Conservation (phyloP, 768 basidiomycete genomes). For the Termitomyces sp. region DNA sequence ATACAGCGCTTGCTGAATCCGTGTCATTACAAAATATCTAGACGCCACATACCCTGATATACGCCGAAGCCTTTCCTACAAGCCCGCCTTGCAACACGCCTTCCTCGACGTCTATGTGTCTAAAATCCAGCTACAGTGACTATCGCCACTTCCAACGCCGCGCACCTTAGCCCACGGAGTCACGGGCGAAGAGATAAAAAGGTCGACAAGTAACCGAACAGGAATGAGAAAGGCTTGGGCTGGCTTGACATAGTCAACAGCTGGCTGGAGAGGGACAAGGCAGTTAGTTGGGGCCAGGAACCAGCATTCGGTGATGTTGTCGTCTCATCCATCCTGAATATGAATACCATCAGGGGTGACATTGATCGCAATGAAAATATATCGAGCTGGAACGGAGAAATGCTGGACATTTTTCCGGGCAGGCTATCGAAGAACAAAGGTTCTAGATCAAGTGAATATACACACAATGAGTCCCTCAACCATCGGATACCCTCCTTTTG, state of each 20-base stretch:
- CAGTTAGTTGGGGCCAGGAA: too few relatives aligned
- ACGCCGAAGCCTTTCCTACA: slow-evolving; percentile 22
- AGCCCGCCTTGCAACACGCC: slow-evolving; percentile 15
- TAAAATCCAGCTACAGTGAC: background rate
- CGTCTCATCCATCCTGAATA: background rate
- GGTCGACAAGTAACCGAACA: slow-evolving; percentile 27
- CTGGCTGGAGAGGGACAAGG: slow-evolving; percentile 15
- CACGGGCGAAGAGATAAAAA: slow-evolving; percentile 21
- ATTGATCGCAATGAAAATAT: background rate
- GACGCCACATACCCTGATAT: slow-evolving; percentile 33
- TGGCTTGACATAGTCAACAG: slow-evolving; percentile 4
- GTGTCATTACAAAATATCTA: slow-evolving; percentile 36
- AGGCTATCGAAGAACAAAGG: background rate
- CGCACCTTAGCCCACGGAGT: slow-evolving; percentile 21
- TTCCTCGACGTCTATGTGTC: slow-evolving; percentile 5
- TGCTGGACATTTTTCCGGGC: background rate
- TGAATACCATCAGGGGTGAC: background rate
- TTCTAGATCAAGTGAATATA: background rate
- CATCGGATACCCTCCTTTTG: background rate
- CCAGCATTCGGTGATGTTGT: slow-evolving; percentile 7
- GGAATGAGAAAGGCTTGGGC: slow-evolving; percentile 16
- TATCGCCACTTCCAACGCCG: slow-evolving; percentile 14
- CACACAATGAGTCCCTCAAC: too few relatives aligned
- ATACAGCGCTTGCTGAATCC: slow-evolving; percentile 27
- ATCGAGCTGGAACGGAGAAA: background rate